Base-by-base conservation (phyloP, 2,329 filamentous ascomycete species). In the Chaetomiaceae sp. region DNA sequence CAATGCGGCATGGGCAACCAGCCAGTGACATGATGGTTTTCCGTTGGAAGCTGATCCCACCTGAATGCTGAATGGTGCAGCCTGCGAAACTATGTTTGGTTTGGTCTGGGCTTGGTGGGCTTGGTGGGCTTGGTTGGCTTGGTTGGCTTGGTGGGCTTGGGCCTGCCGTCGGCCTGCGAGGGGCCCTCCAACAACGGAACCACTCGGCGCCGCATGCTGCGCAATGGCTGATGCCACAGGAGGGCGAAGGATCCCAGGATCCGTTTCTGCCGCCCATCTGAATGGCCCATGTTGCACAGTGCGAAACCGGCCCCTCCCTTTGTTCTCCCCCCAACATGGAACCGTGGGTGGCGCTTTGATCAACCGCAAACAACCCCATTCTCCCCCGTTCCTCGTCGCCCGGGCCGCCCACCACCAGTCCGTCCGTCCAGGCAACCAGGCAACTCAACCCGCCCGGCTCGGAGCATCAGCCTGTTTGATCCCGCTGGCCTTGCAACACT, bases 271-370 rank as follows among this genome's bases (percentile, higher is more conserved):
- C 21, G 16, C 27, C 37, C 38, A 52, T 33, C 52, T 51, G 43
- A 49, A 50, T 52, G n/a, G n/a, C n/a, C n/a, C 54, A 49, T 54
- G 45, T 48, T 51, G 54, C 49, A 56, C 53, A 52, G 51, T 54
- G 48, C 49, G 51, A 37, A 20, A 27, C 33, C 40, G 30, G 23
- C 14, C 30, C 14, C 14, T 35, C 45, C 40, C 35, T 42, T 47
- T 16, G 25, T 44, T 34, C 39, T 50, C 30, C 30, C 10, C 12
- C 16, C 14, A 20, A 19, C 39, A 37, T 43, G 16, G 39, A n/a
- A 43, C 5, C 7, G 16, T 23, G 17, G 35, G 8, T n/a, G n/a
- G n/a, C n/a, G n/a, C n/a, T 25, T 34, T 14, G 16, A 20, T 27
- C 41, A 50, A 44, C 23, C 25, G 12, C 27, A 48, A 37, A n/a